A percentile compares a stretch with the other conserved stretches of the same genome.
phyloP scores from a whole-genome alignment of 2,329 filamentous ascomycete genomes.

The Colletotrichum agaves region DNA sequence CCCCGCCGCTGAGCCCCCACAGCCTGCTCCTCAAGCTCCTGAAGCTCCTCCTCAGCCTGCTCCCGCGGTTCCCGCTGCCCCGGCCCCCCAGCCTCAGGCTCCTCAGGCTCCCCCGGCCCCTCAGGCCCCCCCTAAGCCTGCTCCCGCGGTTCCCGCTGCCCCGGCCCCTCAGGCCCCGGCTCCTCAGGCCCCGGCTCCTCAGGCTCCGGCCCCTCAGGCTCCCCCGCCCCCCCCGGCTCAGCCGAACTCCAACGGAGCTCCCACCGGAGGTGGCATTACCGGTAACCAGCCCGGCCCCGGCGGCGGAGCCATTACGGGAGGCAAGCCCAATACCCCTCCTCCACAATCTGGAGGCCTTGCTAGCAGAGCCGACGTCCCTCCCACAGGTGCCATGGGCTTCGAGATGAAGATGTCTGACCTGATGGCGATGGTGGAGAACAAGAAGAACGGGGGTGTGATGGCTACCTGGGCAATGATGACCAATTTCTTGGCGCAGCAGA shows the following conservation, averaged over 20 bases:
- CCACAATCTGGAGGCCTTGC: not conserved
- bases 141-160: not conserved
- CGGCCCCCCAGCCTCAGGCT: slow-evolving; percentile 2
- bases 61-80: not conserved
- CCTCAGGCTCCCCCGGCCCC: not conserved
- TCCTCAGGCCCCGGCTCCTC: not conserved
- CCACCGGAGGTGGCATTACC: slow-evolving; percentile 27
- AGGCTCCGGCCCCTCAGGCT: not conserved
- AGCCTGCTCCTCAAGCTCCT: slow-evolving; percentile 1
- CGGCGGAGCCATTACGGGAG: slow-evolving; percentile 11
- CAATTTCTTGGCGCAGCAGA: slow-evolving; percentile 25
- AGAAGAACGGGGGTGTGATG: slow-evolving; percentile 22
- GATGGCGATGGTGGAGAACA: slow-evolving; percentile 31
- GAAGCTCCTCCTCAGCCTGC: not conserved
- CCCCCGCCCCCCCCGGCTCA: not conserved
- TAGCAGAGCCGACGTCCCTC: slow-evolving; percentile 6
- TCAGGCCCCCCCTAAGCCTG: not conserved
- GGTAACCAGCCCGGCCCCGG: slow-evolving; percentile 22
- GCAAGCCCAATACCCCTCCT: slow-evolving; percentile 2
- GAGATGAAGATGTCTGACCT: slow-evolving; percentile 35
- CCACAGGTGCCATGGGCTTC: not conserved
- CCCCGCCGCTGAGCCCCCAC: not conserved
- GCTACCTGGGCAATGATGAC: slow-evolving; percentile 31
- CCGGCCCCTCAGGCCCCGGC: slow-evolving; percentile 1
- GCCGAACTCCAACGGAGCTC: slow-evolving; percentile 9